Conservation (phyloP, 495 filamentous ascomycete species). For the Emericellopsis terricola region DNA sequence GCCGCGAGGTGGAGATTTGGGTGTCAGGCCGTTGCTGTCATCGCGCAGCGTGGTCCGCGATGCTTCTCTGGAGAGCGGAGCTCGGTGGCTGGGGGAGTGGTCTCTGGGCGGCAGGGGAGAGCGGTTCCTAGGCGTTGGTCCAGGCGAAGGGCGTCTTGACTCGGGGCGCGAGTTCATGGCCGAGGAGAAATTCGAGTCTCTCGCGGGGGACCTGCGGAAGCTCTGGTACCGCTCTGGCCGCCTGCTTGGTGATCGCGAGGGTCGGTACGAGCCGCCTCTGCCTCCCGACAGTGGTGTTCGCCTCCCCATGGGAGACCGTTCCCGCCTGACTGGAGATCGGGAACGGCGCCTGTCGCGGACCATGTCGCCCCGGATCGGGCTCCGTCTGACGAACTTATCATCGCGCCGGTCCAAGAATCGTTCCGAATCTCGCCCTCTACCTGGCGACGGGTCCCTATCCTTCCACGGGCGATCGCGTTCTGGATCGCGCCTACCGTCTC, state of each 20-base stretch:
- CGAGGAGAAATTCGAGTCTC: constrained; percentile 24
- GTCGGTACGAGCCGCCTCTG: constrained; percentile 19
- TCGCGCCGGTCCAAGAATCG: too few species aligned
- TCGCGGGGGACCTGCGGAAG: constrained; percentile 19
- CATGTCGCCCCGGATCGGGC: too few species aligned
- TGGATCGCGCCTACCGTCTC: neutral
- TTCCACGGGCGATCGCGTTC: neutral
- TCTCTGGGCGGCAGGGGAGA: constrained; percentile 20
- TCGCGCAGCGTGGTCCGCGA: constrained; percentile 13
- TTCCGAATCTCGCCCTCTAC: too few species aligned
- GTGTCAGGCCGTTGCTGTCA: constrained; percentile 5
- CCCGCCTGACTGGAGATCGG: constrained; percentile 27
- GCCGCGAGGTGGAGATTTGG: constrained; percentile 25
- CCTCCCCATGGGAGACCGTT: constrained; percentile 19
- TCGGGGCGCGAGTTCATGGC: constrained; percentile 23
- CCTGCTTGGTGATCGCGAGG: constrained; percentile 19
- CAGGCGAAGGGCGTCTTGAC: constrained; percentile 24
- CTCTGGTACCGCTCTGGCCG: constrained; percentile 24
- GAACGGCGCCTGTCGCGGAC: constrained; percentile 27
- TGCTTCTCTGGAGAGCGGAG: constrained; percentile 8
- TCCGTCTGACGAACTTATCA: constrained; percentile 1
- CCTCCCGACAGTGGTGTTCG: constrained; percentile 14
- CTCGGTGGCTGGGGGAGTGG: constrained; percentile 10
- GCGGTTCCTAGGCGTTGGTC: constrained; percentile 19
- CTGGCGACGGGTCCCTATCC: neutral